Evolutionary conservation across 1,284 basidiomycete species (phyloP).

Genomic region (Cutaneotrichosporon mucoides): DNA sequence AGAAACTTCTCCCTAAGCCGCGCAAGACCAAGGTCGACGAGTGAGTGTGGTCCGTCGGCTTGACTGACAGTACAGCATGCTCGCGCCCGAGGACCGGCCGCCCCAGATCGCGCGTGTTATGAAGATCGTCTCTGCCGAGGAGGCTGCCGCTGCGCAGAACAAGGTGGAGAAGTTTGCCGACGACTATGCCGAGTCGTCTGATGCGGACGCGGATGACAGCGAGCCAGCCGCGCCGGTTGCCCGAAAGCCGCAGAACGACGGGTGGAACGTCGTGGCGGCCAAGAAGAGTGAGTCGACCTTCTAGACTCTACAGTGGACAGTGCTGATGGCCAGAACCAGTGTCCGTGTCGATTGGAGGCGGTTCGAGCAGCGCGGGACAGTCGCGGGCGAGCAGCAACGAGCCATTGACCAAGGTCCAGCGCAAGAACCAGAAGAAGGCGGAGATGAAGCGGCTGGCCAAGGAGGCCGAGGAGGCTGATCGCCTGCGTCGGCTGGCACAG

Average conservation of each 20-base stretch:
- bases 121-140: conserved; percentile 25
- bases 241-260: conserved; percentile 15
- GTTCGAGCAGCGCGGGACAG: background rate
- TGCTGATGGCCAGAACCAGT: conserved; percentile 28
- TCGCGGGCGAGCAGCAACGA: background rate
- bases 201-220: conserved; percentile 3
- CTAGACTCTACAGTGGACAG: too few species aligned
- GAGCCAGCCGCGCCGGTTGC: conserved; percentile 1
- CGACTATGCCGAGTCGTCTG: conserved; percentile 26
- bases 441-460: conserved; percentile 41
- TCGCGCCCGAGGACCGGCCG: conserved; percentile 40
- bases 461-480: conserved; percentile 40
- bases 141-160: background rate
- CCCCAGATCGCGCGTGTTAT: conserved; percentile 40
- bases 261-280: conserved; percentile 40
- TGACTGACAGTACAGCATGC: conserved; percentile 32
- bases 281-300: conserved; percentile 36
- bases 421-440: conserved; percentile 45
- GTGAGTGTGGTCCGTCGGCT: conserved; percentile 23
- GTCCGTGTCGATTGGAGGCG: conserved; percentile 25
- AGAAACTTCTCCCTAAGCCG: conserved; percentile 41
- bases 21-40: conserved; percentile 46
- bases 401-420: conserved; percentile 32
- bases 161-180: conserved; percentile 20
- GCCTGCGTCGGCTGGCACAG: conserved; percentile 33